These are phyloP conservation scores for Paraphaeosphaeria sporulosa DNA, from an alignment of 2,329 filamentous ascomycete genomes.

Conservation along the genomic window DNA sequence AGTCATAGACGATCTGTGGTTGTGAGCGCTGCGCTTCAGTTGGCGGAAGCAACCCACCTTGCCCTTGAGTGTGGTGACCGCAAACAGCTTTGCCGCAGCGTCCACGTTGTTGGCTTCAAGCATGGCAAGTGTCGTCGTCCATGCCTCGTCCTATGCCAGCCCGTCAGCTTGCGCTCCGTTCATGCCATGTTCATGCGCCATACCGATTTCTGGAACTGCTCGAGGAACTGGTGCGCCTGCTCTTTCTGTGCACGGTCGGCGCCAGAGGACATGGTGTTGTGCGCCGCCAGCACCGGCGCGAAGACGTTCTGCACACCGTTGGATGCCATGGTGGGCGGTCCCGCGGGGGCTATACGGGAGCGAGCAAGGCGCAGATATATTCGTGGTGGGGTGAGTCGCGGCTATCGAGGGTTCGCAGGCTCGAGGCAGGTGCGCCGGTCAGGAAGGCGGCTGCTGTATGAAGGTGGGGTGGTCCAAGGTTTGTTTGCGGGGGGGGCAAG, in stretches of 20 bases:
- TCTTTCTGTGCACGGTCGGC: slow-evolving; percentile 83
- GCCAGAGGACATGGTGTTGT: slow-evolving; percentile 88
- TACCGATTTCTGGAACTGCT: slow-evolving; percentile 98
- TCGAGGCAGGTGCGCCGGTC: slow-evolving; percentile 9
- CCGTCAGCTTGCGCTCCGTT: slow-evolving; percentile 32
- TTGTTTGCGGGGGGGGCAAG: slow-evolving; percentile 30
- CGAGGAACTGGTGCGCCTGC: slow-evolving; percentile 88
- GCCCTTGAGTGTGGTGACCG: slow-evolving; percentile 95
- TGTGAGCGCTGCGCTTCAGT: slow-evolving; percentile 25
- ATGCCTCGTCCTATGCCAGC: slow-evolving; percentile 76
- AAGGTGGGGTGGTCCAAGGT: slow-evolving; percentile 14
- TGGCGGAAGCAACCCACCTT: slow-evolving; percentile 70
- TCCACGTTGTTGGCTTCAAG: slow-evolving; percentile 79
- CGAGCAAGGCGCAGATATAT: slow-evolving; percentile 35
- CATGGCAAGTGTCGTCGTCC: slow-evolving; percentile 86
- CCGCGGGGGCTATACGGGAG: slow-evolving; percentile 29
- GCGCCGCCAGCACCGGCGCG: slow-evolving; percentile 83
- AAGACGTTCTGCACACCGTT: slow-evolving; percentile 75
- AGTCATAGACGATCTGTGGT: slow-evolving; percentile 90
- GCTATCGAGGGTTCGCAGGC: slow-evolving; percentile 37
- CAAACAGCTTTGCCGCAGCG: slow-evolving; percentile 89
- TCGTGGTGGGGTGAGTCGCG: slow-evolving; percentile 35
- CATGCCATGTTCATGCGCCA: slow-evolving; percentile 47
- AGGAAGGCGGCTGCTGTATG: slow-evolving; percentile 1
- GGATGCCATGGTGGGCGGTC: slow-evolving; percentile 67